Evolutionary conservation across 2,329 filamentous ascomycete species (phyloP).

Genomic region (Xylariomycetidae sp.): DNA sequence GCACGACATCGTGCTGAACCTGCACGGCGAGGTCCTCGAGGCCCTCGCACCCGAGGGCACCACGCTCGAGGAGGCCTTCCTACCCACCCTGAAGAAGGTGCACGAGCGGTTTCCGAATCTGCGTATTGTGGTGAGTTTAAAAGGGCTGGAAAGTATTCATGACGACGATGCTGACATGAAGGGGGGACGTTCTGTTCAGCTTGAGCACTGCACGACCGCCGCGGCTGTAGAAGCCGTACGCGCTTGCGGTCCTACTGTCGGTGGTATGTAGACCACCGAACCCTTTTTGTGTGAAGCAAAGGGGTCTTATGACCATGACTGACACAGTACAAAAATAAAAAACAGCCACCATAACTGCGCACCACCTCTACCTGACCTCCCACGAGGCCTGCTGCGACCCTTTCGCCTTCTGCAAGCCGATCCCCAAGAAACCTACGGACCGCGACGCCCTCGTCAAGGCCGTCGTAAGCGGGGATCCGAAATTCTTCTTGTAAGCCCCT

Average conservation of each 20-base stretch:
- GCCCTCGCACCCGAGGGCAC: conserved; percentile 41
- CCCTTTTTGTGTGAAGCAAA: too few relatives aligned
- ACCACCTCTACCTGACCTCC: conserved; percentile 77
- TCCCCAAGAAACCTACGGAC: conserved; percentile 67
- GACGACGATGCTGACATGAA: too few relatives aligned
- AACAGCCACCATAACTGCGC: conserved; percentile 79
- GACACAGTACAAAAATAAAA: too few relatives aligned
- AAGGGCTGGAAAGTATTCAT: too few relatives aligned
- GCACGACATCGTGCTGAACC: conserved; percentile 76
- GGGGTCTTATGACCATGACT: too few relatives aligned
- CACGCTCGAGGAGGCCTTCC: conserved; percentile 55
- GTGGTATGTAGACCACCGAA: conserved; percentile 39
- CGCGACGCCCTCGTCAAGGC: conserved; percentile 48
- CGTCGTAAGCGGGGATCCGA: conserved; percentile 38
- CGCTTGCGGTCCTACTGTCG: conserved; percentile 72
- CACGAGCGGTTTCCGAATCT: conserved; percentile 72
- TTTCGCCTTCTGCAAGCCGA: conserved; percentile 73
- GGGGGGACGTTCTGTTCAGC: conserved; percentile 12
- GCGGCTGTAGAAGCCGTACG: conserved; percentile 75
- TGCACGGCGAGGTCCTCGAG: conserved; percentile 80
- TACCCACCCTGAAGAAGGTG: conserved; percentile 72
- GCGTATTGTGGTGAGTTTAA: conserved; percentile 45
- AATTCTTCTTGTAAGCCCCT: conserved; percentile 53
- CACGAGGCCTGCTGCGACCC: conserved; percentile 61
- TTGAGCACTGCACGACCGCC: conserved; percentile 86